Evolutionary conservation across 805 yeast genomes (phyloP).

Genomic region (Ogataea polymorpha): DNA sequence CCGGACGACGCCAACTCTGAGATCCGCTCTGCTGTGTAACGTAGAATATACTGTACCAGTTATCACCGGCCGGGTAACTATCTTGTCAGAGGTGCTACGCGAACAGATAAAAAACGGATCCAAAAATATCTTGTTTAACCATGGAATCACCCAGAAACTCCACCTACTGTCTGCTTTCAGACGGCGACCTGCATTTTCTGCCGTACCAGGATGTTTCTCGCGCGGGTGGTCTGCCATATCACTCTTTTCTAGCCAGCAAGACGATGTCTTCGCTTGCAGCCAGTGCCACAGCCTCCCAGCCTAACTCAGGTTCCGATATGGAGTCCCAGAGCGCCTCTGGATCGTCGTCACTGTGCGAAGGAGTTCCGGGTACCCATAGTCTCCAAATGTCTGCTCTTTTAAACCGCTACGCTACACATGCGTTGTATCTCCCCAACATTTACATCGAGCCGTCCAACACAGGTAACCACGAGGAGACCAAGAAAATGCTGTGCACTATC

Average conservation of each 20-base stretch:
- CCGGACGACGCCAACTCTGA: constrained; percentile 6
- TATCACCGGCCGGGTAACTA: constrained; percentile 7
- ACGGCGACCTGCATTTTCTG: constrained; percentile 28
- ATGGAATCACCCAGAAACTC: constrained; percentile 10
- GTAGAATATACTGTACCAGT: not conserved
- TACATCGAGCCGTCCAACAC: constrained; percentile 35
- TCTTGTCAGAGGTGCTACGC: not conserved
- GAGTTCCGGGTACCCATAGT: constrained; percentile 2
- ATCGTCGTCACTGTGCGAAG: constrained; percentile 8
- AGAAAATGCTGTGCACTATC: constrained; percentile 37
- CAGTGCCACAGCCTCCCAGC: constrained; percentile 13
- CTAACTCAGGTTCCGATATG: constrained; percentile 11
- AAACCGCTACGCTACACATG: constrained; percentile 40
- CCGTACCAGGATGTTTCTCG: constrained; percentile 20
- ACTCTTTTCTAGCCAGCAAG: constrained; percentile 24
- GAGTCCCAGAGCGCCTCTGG: constrained; percentile 14
- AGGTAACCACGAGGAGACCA: constrained; percentile 37
- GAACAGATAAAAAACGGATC: constrained; percentile 5
- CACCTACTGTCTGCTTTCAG: constrained; percentile 28
- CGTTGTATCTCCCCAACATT: constrained; percentile 47
- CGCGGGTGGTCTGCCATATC: constrained; percentile 14
- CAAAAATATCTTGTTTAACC: not conserved
- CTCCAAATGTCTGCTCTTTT: constrained; percentile 16
- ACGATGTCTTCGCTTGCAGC: constrained; percentile 26
- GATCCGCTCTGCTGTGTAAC: constrained; percentile 1